phyloP scores from a whole-genome alignment of 2,329 filamentous ascomycete genomes.

The Fusarium pseudocircinatum region DNA sequence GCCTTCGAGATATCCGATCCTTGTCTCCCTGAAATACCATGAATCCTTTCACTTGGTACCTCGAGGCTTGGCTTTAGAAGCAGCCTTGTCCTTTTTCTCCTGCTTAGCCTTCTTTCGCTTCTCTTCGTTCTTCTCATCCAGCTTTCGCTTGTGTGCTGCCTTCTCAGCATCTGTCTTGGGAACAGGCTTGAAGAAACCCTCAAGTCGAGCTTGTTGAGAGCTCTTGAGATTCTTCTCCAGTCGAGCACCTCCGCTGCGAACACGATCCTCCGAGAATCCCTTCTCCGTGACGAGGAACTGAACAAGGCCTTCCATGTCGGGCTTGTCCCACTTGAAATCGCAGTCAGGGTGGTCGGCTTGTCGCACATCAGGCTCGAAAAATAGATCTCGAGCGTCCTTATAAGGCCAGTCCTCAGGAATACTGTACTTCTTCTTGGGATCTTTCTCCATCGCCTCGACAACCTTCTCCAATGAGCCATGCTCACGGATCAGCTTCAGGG shows the following conservation, averaged over 20 bases:
- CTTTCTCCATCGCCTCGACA: conserved; percentile 80
- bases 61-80: conserved; percentile 86
- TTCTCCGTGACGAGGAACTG: conserved; percentile 93
- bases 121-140: conserved; percentile 89
- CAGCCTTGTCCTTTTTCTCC: conserved; percentile 95
- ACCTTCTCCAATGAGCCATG: conserved; percentile 89
- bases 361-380: conserved; percentile 90
- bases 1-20: neutral
- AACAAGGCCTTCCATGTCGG: conserved; percentile 88
- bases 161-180: conserved; percentile 90
- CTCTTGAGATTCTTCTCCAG: conserved; percentile 92
- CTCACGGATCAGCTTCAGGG: conserved; percentile 92
- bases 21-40: neutral
- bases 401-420: conserved; percentile 98
- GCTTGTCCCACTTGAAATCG: conserved; percentile 98
- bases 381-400: conserved; percentile 88
- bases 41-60: conserved; percentile 54
- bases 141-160: conserved; percentile 87
- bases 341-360: conserved; percentile 84
- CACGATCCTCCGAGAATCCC: conserved; percentile 95
- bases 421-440: conserved; percentile 80
- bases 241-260: conserved; percentile 79
- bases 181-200: conserved; percentile 96
- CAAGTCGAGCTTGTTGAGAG: conserved; percentile 87
- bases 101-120: conserved; percentile 96